A percentile compares a stretch with the other conserved stretches of the same genome.
Evolutionary conservation across 2,329 filamentous ascomycete species (phyloP).

Genomic region (Falciphora oryzae): DNA sequence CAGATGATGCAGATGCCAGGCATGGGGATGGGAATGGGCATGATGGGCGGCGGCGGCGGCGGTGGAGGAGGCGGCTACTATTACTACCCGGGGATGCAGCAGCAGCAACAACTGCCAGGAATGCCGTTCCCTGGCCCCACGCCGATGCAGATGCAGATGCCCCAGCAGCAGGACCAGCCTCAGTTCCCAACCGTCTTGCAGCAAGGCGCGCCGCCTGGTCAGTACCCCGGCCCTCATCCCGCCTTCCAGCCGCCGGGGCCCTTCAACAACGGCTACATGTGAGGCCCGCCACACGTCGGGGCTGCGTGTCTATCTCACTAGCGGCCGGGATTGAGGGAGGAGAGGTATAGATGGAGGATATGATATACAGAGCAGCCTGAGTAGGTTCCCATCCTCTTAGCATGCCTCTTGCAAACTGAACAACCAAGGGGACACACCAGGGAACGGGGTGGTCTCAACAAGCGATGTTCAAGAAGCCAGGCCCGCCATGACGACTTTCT

Average conservation of each 20-base stretch:
- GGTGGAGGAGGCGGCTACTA: not conserved
- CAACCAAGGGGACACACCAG: not conserved
- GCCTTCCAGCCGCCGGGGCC: not conserved
- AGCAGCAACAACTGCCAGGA: too few relatives aligned
- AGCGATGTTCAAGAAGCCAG: not conserved
- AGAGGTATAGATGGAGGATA: not conserved
- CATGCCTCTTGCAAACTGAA: not conserved
- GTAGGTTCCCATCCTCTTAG: not conserved
- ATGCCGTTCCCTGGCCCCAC: not conserved
- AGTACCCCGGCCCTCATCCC: not conserved
- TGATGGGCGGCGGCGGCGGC: not conserved
- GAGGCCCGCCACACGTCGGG: not conserved
- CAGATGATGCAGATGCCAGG: not conserved
- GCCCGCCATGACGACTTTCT: too few relatives aligned
- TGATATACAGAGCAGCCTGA: not conserved
- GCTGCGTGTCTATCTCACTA: too few relatives aligned
- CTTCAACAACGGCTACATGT: not conserved
- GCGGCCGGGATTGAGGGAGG: too few relatives aligned
- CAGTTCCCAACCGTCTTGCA: not conserved
- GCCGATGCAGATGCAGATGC: not conserved
- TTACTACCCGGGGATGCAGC: conserved; percentile 1
- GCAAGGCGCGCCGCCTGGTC: not conserved
- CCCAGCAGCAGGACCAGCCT: not conserved
- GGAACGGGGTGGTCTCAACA: not conserved
- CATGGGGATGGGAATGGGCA: not conserved